Percentiles rank a stretch among this genome's conserved stretches.
Evolutionary conservation across 345 rosid species (phyloP).

Genomic region (Eucalyptus cladocalyx): DNA sequence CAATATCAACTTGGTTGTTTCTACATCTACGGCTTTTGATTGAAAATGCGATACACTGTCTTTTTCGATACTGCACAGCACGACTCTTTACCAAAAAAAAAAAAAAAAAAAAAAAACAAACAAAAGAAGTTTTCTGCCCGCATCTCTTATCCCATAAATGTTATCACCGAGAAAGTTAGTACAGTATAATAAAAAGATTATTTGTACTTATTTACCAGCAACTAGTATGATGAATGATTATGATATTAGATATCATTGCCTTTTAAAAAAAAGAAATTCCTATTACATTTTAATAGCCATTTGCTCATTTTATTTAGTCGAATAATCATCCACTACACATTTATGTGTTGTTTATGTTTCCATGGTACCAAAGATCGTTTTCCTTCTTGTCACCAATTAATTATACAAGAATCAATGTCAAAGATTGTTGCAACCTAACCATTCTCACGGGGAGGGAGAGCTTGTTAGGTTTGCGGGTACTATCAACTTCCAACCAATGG

Average conservation of each 20-base stretch:
- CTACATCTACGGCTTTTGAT: not conserved
- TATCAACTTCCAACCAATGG: too few relatives aligned
- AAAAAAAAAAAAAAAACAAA: fast-evolving
- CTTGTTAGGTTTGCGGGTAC: too few relatives aligned
- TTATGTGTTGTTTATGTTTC: not conserved
- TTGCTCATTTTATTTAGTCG: not conserved
- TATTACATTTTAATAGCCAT: not conserved
- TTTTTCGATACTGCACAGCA: not conserved
- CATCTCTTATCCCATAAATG: too few relatives aligned
- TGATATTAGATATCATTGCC: not conserved
- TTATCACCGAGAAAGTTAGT: not conserved
- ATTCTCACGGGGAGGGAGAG: too few relatives aligned
- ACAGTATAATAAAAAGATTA: too few relatives aligned
- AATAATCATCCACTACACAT: not conserved
- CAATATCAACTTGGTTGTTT: too few relatives aligned
- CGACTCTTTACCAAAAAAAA: not conserved
- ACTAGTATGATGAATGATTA: not conserved
- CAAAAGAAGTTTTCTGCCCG: too few relatives aligned
- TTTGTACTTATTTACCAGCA: not conserved
- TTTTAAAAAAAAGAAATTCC: not conserved
- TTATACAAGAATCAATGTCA: not conserved
- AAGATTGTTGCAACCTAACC: not conserved
- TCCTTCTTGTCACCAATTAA: not conserved
- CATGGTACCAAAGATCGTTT: not conserved
- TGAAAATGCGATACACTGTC: not conserved